Conservation (phyloP, 2,329 filamentous ascomycete genomes). For the Penicillium sp. region DNA sequence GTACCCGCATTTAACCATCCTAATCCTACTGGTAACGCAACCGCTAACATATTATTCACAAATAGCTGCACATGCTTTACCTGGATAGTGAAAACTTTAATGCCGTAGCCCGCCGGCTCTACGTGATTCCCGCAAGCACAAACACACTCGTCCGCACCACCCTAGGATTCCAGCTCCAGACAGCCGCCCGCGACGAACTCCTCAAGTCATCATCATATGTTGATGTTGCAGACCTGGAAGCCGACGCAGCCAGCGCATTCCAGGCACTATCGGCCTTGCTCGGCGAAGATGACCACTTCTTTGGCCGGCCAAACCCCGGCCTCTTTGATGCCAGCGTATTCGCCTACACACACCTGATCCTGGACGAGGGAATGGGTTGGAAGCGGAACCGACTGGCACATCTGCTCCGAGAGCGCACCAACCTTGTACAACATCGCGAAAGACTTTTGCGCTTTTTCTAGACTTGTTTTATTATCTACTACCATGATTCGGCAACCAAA, state of each 20-base stretch:
- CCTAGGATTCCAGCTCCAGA: conserved; percentile 65
- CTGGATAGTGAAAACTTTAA: conserved; percentile 65
- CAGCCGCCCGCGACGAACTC: conserved; percentile 73
- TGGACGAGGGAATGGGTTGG: conserved; percentile 66
- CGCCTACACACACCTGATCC: conserved; percentile 79
- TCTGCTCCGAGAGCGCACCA: conserved; percentile 57
- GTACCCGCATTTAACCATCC: neutral
- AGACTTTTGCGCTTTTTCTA: conserved; percentile 58
- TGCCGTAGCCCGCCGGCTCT: conserved; percentile 67
- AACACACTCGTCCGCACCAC: conserved; percentile 63
- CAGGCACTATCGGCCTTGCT: conserved; percentile 61
- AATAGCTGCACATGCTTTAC: conserved; percentile 72
- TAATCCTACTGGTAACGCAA: neutral
- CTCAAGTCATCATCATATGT: conserved; percentile 59
- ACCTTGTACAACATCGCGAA: conserved; percentile 65
- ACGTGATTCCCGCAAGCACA: conserved; percentile 63
- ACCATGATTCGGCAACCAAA: conserved; percentile 4
- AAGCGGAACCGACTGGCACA: conserved; percentile 60
- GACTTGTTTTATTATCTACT: conserved; percentile 15
- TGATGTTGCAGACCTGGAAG: conserved; percentile 57
- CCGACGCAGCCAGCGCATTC: conserved; percentile 63
- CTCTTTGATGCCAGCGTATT: conserved; percentile 88
- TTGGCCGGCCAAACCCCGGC: conserved; percentile 58
- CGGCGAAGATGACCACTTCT: conserved; percentile 62
- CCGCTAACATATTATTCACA: neutral